A percentile compares a stretch with the other conserved stretches of the same genome.
These are phyloP conservation scores for Castanea sativa DNA, from an alignment of 306 rosid species.

Conservation along the genomic window DNA sequence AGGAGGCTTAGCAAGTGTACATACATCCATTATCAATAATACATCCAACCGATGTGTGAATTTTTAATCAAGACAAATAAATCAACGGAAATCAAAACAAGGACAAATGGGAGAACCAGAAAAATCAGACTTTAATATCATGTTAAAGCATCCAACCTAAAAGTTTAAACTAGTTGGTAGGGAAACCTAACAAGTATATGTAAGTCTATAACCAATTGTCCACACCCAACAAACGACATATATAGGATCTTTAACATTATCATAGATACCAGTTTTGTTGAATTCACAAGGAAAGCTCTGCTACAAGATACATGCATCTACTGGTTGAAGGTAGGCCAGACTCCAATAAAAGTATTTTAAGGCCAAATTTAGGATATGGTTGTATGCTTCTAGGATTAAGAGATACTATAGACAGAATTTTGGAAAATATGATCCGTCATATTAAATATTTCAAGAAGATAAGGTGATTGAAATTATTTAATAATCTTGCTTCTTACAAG, in stretches of 20 bases:
- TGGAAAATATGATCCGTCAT: too few species aligned
- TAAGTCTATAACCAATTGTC: background rate
- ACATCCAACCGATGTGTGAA: too few species aligned
- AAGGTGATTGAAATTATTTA: too few species aligned
- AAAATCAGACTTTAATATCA: too few species aligned
- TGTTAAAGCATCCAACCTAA: background rate
- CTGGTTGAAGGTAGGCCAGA: background rate
- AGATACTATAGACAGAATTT: too few species aligned
- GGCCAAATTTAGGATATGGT: background rate
- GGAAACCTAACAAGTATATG: background rate
- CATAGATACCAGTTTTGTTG: background rate
- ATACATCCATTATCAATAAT: too few species aligned
- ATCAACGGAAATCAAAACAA: too few species aligned
- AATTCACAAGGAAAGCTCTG: background rate
- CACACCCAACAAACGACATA: background rate
- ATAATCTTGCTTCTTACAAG: too few species aligned
- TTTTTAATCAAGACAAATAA: too few species aligned
- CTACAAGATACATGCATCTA: background rate
- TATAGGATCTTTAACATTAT: background rate
- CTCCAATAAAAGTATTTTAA: background rate
- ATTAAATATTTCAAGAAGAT: too few species aligned
- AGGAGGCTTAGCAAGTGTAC: too few species aligned
- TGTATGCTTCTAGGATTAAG: background rate
- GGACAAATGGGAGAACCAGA: too few species aligned
- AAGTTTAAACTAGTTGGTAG: background rate